Conservation (phyloP, 2,329 filamentous ascomycete species). For the Thelonectria blattea region DNA sequence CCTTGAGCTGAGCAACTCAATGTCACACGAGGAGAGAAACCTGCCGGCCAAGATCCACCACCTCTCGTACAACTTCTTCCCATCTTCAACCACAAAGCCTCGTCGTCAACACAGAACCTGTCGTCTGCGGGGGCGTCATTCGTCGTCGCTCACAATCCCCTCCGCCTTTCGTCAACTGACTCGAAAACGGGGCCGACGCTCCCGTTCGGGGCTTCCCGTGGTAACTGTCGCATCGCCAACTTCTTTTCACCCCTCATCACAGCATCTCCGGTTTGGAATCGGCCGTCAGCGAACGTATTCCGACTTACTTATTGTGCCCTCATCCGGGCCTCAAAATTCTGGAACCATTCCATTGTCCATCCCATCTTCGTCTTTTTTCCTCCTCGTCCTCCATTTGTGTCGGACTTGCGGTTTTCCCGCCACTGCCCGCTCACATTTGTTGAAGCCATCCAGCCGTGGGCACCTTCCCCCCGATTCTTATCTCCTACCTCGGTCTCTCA, state of each 20-base stretch:
- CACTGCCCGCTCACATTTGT: constrained; percentile 4
- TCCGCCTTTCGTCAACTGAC: constrained; percentile 15
- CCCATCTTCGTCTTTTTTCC: neutral
- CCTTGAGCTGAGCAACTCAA: constrained; percentile 29
- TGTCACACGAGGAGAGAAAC: constrained; percentile 29
- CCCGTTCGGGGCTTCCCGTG: constrained; percentile 17
- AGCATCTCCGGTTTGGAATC: neutral
- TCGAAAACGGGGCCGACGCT: constrained; percentile 21
- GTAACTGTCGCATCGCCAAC: constrained; percentile 24
- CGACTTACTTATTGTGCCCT: constrained; percentile 23
- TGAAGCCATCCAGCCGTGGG: neutral
- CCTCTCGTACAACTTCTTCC: constrained; percentile 21
- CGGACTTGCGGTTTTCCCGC: neutral
- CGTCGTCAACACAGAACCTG: constrained; percentile 16
- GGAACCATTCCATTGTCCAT: neutral
- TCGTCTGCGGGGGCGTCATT: constrained; percentile 9
- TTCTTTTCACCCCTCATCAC: constrained; percentile 28
- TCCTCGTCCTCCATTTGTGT: neutral
- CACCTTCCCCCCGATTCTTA: constrained; percentile 11
- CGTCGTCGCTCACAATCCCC: constrained; percentile 8
- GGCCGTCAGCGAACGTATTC: constrained; percentile 25
- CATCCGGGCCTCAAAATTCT: neutral
- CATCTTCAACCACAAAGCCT: constrained; percentile 16
- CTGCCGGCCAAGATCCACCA: constrained; percentile 27
- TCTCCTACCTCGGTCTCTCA: constrained; percentile 11